A percentile compares a stretch with the other conserved stretches of the same genome.
Conservation (phyloP, 179 eudicot species). For the Drosera spatulata region DNA sequence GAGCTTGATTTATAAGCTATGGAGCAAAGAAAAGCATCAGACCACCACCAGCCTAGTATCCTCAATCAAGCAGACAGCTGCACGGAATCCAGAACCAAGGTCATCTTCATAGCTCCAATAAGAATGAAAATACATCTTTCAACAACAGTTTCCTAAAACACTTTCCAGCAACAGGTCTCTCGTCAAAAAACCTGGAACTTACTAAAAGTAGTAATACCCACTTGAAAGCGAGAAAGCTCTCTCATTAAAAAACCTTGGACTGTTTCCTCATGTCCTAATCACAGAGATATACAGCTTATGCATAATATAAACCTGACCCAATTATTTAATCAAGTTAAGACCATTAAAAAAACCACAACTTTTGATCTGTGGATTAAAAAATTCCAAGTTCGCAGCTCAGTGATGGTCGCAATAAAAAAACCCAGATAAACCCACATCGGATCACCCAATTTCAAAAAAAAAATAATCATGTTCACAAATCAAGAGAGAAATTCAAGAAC, state of each 20-base stretch:
- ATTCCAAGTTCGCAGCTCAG: slow-evolving; percentile 16
- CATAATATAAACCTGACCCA: slow-evolving; percentile 20
- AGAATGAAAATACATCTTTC: no score
- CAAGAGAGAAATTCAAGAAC: background rate
- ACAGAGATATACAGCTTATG: slow-evolving; percentile 11
- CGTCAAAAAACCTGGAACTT: no score
- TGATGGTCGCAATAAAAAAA: slow-evolving; percentile 27
- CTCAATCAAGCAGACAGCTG: background rate
- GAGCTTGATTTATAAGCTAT: slow-evolving; percentile 3
- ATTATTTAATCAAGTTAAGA: slow-evolving; percentile 24
- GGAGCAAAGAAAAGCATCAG: background rate
- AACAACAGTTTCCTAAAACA: no score
- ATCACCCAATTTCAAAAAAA: slow-evolving; percentile 19
- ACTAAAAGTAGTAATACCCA: no score
- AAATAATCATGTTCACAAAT: background rate
- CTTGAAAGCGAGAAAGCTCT: slow-evolving; percentile 1
- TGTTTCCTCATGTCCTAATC: slow-evolving; percentile 27
- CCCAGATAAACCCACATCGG: slow-evolving; percentile 25
- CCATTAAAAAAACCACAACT: slow-evolving; percentile 4
- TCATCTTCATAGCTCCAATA: background rate
- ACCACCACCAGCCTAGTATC: background rate
- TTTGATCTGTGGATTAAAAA: slow-evolving; percentile 8
- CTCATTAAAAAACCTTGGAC: no score
- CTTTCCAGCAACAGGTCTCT: no score
- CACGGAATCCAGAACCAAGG: background rate